phyloP scores from a whole-genome alignment of 75 land plant genomes.

The Pinus taeda region DNA sequence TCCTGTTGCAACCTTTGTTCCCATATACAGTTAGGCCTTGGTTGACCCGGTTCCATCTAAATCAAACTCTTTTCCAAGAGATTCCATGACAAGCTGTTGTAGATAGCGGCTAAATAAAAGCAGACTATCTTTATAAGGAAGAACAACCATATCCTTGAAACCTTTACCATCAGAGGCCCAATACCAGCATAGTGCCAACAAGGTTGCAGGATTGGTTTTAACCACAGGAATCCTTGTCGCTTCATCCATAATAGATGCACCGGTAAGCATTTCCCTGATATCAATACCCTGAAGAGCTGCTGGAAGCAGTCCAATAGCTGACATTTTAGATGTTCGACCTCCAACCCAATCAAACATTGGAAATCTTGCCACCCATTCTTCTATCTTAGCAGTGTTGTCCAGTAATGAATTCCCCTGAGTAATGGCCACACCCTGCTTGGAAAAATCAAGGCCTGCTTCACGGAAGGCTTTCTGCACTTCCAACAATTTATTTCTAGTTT shows the following conservation, averaged over 20 bases:
- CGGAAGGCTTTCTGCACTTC: conserved; percentile 98
- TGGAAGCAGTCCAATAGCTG: conserved; percentile 95
- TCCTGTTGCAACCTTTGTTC: no score
- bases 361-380: conserved; percentile 94
- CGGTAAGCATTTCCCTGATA: conserved; percentile 86
- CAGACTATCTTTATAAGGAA: conserved; percentile 96
- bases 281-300: conserved; percentile 98
- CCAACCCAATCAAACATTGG: conserved; percentile 99
- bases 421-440: conserved; percentile 98
- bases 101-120: conserved; percentile 88
- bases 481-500: conserved; percentile 92
- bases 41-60: conserved; percentile 96
- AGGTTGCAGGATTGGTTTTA: conserved; percentile 86
- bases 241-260: conserved; percentile 94
- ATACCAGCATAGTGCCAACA: conserved; percentile 92
- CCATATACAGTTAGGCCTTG: conserved; percentile 95
- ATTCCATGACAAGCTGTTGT: conserved; percentile 97
- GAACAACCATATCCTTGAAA: conserved; percentile 97
- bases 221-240: conserved; percentile 67
- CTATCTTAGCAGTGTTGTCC: conserved; percentile 91
- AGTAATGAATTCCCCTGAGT: conserved; percentile 92
- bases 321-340: conserved; percentile 96
- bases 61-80: conserved; percentile 94
- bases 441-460: conserved; percentile 81
- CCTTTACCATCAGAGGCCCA: conserved; percentile 95